Base-by-base conservation (phyloP, 768 basidiomycete genomes). In the Pleurotus giganteus region DNA sequence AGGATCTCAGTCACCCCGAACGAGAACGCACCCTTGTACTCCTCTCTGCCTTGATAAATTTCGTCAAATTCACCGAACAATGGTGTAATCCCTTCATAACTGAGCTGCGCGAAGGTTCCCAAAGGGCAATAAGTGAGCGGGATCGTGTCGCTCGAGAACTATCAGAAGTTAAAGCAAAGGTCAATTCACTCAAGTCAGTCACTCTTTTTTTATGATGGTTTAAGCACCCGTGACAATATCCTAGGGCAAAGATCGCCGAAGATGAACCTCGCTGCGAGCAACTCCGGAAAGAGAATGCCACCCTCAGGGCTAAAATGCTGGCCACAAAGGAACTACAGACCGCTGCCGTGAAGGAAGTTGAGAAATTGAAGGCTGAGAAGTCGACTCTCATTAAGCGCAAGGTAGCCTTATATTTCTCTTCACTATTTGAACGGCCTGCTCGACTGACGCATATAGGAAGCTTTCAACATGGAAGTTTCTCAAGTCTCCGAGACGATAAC, bases 31-130 rank as follows among this genome's bases (percentile, higher is more conserved):
- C 92, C 0, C 78, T 87, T 26, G 76, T 81, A 50, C 75, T 89
- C 36, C 80, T 97, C 58, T 91, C 91, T 31, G 92, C 89, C 2
- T 89, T 96, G 61, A 91, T 95, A 75, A 97, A 97, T 71, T 92
- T 95, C 67, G 83, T 93, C 69, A 92, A 91, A 69, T 96, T 94
- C 68, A 86, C 85, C 12, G 89, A 86, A 60, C 88, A 91, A 60
- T 76, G 73, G 56, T 85, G 84, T 61, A 76, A 80, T 36, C 68
- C 77, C 2, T 85, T 88, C 57, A 74, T 88, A 15, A 74, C 74
- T 53, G 76, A 79, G n/a, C 70, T 94, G 23, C 79, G 84, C 39
- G 81, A 84, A 11, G 74, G 78, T 55, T 86, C 85, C 9, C 69
- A 82, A 15, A 68, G 75, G 11, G 63, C 88, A 24, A 72, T 82